Evolutionary conservation across 1,284 basidiomycete genomes (phyloP).

Genomic region (Leccinum subrobustum): DNA sequence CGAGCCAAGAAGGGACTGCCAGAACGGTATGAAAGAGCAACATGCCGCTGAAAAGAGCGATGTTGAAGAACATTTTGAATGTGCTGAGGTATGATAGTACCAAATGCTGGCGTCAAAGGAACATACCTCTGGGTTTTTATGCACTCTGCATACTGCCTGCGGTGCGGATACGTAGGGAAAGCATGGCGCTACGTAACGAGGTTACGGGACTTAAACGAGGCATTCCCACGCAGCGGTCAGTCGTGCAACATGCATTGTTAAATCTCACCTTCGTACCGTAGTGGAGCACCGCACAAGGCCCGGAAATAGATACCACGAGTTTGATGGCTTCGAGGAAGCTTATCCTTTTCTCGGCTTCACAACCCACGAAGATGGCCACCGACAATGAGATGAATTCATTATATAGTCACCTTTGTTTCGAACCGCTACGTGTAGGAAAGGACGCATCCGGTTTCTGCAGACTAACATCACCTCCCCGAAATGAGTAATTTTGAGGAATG

Average conservation of each 20-base stretch:
- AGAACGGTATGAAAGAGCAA: conserved; percentile 1
- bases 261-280: not conserved
- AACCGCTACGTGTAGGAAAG: not conserved
- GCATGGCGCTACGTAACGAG: not conserved
- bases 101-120: not conserved
- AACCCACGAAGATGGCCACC: not conserved
- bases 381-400: not conserved
- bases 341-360: not conserved
- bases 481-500: not conserved
- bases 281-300: not conserved
- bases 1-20: conserved; percentile 2
- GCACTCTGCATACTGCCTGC: not conserved
- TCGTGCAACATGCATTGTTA: not conserved
- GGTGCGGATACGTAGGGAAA: not conserved
- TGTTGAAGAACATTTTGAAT: conserved; percentile 5
- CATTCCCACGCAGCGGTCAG: not conserved
- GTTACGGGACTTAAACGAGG: not conserved
- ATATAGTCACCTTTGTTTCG: not conserved
- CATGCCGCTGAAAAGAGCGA: not conserved
- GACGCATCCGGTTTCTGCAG: not conserved
- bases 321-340: not conserved
- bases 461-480: not conserved
- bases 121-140: not conserved
- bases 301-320: not conserved
- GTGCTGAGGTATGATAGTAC: not conserved